Percentiles rank a stretch among this genome's conserved stretches.
Evolutionary conservation across 305 asterid genomes (phyloP).

Genomic region (Fraxinus baroniana): DNA sequence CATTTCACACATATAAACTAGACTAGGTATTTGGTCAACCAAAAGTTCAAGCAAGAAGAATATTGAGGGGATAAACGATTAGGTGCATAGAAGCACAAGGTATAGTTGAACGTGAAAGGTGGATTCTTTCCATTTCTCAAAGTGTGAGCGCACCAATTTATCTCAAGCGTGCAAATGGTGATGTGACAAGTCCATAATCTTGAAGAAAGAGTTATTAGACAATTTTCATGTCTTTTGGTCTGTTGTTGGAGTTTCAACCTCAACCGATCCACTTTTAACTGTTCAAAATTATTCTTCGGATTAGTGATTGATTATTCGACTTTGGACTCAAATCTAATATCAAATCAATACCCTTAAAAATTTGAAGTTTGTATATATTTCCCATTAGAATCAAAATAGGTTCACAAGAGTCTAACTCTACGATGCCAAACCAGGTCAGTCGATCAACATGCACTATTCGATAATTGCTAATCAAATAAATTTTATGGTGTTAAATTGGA

Average conservation of each 20-base stretch:
- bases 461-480: no score
- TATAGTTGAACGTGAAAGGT: neutral
- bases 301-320: neutral
- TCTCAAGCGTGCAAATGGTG: constrained; percentile 37
- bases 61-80: neutral
- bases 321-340: neutral
- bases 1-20: neutral
- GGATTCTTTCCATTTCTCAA: neutral
- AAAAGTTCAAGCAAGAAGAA: neutral
- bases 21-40: neutral
- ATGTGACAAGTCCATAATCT: constrained; percentile 30
- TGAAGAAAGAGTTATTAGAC: neutral
- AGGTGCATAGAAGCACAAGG: neutral
- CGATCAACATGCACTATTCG: neutral
- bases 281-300: neutral
- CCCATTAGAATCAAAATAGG: neutral
- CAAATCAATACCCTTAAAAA: neutral
- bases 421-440: neutral
- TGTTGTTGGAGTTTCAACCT: neutral
- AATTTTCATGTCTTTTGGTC: neutral
- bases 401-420: neutral
- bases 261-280: neutral
- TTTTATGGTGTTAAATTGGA: neutral
- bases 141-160: neutral
- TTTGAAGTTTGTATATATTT: neutral